Evolutionary conservation across 2,329 filamentous ascomycete species (phyloP).

Genomic region (Emmonsiellopsis sp.): DNA sequence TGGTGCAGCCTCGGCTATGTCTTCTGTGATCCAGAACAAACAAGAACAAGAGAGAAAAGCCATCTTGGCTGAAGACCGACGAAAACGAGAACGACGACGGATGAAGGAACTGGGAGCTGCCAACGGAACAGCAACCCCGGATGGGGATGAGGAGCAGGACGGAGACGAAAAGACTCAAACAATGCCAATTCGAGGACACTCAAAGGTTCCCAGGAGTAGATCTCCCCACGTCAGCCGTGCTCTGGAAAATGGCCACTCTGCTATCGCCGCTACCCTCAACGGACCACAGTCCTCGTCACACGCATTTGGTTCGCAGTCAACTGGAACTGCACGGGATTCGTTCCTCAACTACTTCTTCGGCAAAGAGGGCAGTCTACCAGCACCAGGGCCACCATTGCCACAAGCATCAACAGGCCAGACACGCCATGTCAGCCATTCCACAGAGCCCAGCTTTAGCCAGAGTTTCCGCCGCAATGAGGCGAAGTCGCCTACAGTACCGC

Average conservation of each 20-base stretch:
- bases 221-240: conserved; percentile 63
- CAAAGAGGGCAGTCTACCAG: conserved; percentile 64
- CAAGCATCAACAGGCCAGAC: conserved; percentile 31
- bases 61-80: conserved; percentile 70
- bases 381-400: conserved; percentile 36
- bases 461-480: conserved; percentile 63
- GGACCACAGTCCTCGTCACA: conserved; percentile 49
- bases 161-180: conserved; percentile 32
- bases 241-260: conserved; percentile 52
- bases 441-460: conserved; percentile 73
- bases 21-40: conserved; percentile 86
- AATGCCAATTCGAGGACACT: conserved; percentile 53
- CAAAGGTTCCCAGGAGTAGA: conserved; percentile 64
- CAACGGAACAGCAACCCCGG: conserved; percentile 64
- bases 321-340: conserved; percentile 67
- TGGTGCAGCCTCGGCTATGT: conserved; percentile 93
- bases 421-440: conserved; percentile 68
- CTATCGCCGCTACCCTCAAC: conserved; percentile 59
- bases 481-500: conserved; percentile 40
- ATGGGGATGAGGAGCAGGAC: conserved; percentile 52
- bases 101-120: conserved; percentile 68
- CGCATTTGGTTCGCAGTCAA: conserved; percentile 50
- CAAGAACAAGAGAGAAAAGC: conserved; percentile 86
- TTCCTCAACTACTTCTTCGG: conserved; percentile 99
- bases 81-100: conserved; percentile 73